phyloP scores from a whole-genome alignment of 371 early-diverging fungal genomes.

The Mortierella sp. region DNA sequence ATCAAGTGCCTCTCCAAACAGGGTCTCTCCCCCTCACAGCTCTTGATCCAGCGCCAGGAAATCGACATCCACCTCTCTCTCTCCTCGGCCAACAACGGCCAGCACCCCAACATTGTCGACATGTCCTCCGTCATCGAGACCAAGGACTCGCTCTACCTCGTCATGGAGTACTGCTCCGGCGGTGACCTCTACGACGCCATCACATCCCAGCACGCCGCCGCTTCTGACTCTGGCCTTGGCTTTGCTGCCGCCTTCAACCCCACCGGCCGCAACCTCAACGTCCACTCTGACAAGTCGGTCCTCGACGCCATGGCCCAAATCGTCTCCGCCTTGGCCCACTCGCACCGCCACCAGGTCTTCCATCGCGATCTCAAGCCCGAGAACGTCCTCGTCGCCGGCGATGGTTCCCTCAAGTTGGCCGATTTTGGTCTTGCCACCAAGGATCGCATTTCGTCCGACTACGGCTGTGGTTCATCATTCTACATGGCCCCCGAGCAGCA shows the following conservation, averaged over 20 bases:
- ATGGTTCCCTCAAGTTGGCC: constrained; percentile 78
- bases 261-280: constrained; percentile 35
- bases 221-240: constrained; percentile 58
- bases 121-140: constrained; percentile 68
- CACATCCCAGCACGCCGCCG: constrained; percentile 58
- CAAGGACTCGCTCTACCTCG: constrained; percentile 63
- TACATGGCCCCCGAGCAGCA: constrained; percentile 76
- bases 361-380: constrained; percentile 88
- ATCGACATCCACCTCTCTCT: constrained; percentile 78
- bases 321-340: constrained; percentile 66
- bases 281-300: constrained; percentile 58
- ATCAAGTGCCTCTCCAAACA: constrained; percentile 81
- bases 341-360: constrained; percentile 70
- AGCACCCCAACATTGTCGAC: constrained; percentile 76
- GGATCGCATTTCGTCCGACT: constrained; percentile 76
- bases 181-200: constrained; percentile 77
- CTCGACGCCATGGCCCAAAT: constrained; percentile 67
- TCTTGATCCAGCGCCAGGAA: constrained; percentile 81
- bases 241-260: constrained; percentile 36
- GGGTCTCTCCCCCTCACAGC: constrained; percentile 70
- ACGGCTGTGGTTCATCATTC: constrained; percentile 84
- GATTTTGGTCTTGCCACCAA: constrained; percentile 92
- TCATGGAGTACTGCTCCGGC: constrained; percentile 75
- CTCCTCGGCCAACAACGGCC: constrained; percentile 41
- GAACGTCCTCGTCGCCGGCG: constrained; percentile 74